Evolutionary conservation across 345 rosid genomes (phyloP).

Genomic region (Brassica cretica): DNA sequence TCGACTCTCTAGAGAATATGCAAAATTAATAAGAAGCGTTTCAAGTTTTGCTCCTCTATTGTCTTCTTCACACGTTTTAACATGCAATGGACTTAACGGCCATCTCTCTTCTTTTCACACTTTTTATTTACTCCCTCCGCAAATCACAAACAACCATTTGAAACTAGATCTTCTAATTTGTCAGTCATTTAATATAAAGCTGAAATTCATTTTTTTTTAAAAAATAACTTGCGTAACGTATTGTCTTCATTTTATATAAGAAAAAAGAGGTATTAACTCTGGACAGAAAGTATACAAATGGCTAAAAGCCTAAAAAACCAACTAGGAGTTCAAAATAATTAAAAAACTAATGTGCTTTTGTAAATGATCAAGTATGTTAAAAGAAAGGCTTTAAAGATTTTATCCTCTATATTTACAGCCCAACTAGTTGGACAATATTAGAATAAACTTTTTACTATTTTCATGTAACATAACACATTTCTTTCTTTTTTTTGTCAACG

Average conservation of each 20-base stretch:
- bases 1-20: constrained; percentile 1
- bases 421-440: background rate
- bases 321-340: background rate
- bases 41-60: constrained; percentile 23
- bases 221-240: background rate
- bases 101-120: background rate
- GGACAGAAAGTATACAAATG: background rate
- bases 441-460: background rate
- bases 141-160: constrained; percentile 1
- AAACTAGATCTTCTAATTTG: background rate
- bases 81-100: constrained; percentile 59
- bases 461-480: background rate
- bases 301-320: background rate
- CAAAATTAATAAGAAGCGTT: constrained; percentile 40
- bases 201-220: background rate
- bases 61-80: constrained; percentile 48
- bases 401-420: background rate
- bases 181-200: background rate
- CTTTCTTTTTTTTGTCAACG: background rate
- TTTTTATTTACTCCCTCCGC: background rate
- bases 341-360: background rate
- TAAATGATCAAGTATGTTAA: background rate
- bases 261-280: background rate
- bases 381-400: background rate
- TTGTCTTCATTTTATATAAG: background rate